phyloP scores from a whole-genome alignment of 108 stramenopile genomes.

The Nitzschia sp. region DNA sequence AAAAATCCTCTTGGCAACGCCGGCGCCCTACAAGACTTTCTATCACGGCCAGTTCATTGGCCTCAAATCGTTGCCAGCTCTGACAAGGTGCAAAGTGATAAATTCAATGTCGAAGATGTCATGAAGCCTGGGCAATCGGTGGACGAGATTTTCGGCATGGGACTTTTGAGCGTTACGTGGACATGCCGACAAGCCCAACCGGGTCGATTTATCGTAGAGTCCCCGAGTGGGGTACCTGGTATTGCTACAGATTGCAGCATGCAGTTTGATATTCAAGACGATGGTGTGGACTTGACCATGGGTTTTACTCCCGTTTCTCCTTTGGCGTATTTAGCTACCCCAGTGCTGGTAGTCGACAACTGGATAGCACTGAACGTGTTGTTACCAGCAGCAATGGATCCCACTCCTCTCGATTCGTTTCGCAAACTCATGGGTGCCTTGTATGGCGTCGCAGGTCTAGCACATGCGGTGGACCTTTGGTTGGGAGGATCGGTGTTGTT shows the following conservation, averaged over 20 bases:
- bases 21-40: conserved; percentile 12
- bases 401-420: conserved; percentile 25
- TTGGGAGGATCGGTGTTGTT: conserved; percentile 22
- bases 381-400: conserved; percentile 31
- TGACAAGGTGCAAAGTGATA: neutral
- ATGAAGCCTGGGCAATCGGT: conserved; percentile 22
- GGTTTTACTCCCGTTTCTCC: conserved; percentile 39
- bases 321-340: conserved; percentile 34
- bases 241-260: conserved; percentile 46
- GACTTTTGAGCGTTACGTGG: conserved; percentile 42
- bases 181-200: conserved; percentile 23
- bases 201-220: conserved; percentile 32
- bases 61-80: conserved; percentile 12
- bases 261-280: conserved; percentile 40
- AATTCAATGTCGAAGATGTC: neutral
- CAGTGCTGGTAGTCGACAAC: conserved; percentile 44
- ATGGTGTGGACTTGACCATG: conserved; percentile 38
- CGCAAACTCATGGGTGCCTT: conserved; percentile 40
- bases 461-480: conserved; percentile 30
- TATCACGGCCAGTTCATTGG: conserved; percentile 23
- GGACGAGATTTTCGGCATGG: conserved; percentile 49
- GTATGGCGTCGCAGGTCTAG: conserved; percentile 42
- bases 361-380: conserved; percentile 45
- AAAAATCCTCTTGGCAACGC: neutral
- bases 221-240: conserved; percentile 30